Evolutionary conservation across 163 green algal genomes (phyloP), one percentile per base, ranked within the genome.

Genomic region (Scenedesmus sp.): DNA sequence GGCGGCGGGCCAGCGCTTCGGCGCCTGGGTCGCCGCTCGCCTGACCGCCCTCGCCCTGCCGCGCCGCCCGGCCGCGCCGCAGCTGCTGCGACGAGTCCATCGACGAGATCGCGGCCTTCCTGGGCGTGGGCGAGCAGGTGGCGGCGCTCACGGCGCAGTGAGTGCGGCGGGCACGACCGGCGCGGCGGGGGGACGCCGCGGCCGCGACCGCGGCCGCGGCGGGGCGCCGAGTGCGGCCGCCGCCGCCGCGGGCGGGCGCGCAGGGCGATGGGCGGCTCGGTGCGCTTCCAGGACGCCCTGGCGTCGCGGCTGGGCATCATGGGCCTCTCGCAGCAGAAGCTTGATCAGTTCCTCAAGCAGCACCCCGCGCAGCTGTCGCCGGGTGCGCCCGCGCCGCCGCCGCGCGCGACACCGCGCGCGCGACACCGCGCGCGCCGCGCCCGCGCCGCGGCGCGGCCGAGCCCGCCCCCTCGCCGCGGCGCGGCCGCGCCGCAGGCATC

Each of bases 11-110:
- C n/a, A n/a, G n/a, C n/a, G n/a, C n/a, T n/a, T n/a, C n/a, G 29
- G 53, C 44, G 58, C 3, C 51, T 58, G 42, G 34, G 1, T 53
- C 10, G 0, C 20, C 22, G 15, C 10, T 11, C 47, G 64, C 11
- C 11, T 31, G 34, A 39, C 15, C 15, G 4, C 0, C 20, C 10
- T 50, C 0, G 0, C 34, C 20, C n/a, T 31, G 22, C 36, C 3
- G 17, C 31, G 20, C 34, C 20, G 22, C 29, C 24, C 42, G 42
- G 0, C 28, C 57, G 47, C 77, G 2, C 14, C 31, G 15, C 88
- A 97, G 92, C 84, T 98, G 95, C 83, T 75, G 91, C 18, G 95
- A 99, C 73, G 96, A 99, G 77, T 98, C 94, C n/a, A 99, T 99
- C 47, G 96, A 99, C 77, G 96, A 99, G 81, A 87, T 99, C 1